Conservation (phyloP, 2,329 filamentous ascomycete species). For the Scedosporium apiospermum region DNA sequence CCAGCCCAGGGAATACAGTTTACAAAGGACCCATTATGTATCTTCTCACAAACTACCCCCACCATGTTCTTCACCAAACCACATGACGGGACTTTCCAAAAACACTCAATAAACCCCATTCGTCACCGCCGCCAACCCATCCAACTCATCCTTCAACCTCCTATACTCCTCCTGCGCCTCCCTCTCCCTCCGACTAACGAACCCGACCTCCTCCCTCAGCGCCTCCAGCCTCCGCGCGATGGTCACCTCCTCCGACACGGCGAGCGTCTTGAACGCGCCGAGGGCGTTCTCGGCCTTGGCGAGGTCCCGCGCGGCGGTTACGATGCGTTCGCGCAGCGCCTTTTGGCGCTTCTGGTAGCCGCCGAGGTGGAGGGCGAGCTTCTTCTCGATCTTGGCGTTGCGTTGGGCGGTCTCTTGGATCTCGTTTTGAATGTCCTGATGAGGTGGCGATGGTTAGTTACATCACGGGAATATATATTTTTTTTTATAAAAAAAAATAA, state of each 20-base stretch:
- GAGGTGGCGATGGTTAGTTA: conserved; percentile 2
- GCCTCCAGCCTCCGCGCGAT: conserved; percentile 62
- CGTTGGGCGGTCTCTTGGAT: conserved; percentile 68
- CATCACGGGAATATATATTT: neutral
- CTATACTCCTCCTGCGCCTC: conserved; percentile 86
- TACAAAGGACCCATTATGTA: neutral
- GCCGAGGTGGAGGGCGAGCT: conserved; percentile 74
- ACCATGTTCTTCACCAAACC: neutral
- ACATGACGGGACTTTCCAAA: neutral
- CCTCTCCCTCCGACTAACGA: conserved; percentile 71
- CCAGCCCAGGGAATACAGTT: too few species aligned
- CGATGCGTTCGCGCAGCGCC: conserved; percentile 69
- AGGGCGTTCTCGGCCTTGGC: conserved; percentile 64
- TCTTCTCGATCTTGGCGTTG: conserved; percentile 87
- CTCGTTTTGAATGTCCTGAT: conserved; percentile 58
- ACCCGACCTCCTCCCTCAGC: conserved; percentile 73
- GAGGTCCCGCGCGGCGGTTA: conserved; percentile 63
- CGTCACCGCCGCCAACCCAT: conserved; percentile 32
- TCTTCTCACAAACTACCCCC: neutral
- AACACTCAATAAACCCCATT: neutral
- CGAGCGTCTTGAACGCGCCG: conserved; percentile 63
- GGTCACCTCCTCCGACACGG: conserved; percentile 70
- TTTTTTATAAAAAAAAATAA: neutral
- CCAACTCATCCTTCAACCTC: conserved; percentile 66
- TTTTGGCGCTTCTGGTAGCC: conserved; percentile 85